Conservation (phyloP, 164 flowering plant genomes). For the Magnolia sinica region DNA sequence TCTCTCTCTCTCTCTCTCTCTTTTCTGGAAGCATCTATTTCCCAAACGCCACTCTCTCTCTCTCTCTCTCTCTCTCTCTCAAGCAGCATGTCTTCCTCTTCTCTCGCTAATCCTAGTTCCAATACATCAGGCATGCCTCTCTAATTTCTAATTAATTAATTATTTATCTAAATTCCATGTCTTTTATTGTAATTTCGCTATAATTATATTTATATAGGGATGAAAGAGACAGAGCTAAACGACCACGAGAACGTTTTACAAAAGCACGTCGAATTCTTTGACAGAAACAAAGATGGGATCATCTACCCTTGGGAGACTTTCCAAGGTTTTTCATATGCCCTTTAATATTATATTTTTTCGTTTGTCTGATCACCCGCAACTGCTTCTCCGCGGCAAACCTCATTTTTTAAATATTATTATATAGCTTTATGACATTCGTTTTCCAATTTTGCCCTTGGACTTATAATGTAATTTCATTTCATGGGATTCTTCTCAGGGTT, state of each 20-base stretch:
- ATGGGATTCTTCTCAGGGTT: conserved; percentile 31
- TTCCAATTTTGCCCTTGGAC: no score
- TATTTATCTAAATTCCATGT: not conserved
- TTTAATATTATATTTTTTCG: no score
- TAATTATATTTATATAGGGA: not conserved
- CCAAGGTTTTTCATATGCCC: conserved; percentile 10
- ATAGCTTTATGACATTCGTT: no score
- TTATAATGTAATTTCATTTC: no score
- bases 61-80: not conserved
- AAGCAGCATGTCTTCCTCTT: not conserved
- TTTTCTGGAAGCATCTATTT: not conserved
- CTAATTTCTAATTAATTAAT: not conserved
- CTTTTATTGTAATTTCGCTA: not conserved
- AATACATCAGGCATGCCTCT: not conserved
- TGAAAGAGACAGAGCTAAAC: not conserved
- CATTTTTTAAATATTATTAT: no score
- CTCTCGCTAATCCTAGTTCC: not conserved
- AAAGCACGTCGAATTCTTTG: conserved; percentile 21
- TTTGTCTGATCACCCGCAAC: no score
- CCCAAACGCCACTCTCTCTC: not conserved
- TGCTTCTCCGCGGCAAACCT: no score
- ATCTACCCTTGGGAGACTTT: conserved; percentile 23
- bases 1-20: not conserved
- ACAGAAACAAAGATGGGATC: conserved; percentile 22
- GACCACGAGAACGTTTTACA: conserved; percentile 8